Evolutionary conservation across 2,329 filamentous ascomycete species (phyloP).

Genomic region (Knoxdaviesia capensis): DNA sequence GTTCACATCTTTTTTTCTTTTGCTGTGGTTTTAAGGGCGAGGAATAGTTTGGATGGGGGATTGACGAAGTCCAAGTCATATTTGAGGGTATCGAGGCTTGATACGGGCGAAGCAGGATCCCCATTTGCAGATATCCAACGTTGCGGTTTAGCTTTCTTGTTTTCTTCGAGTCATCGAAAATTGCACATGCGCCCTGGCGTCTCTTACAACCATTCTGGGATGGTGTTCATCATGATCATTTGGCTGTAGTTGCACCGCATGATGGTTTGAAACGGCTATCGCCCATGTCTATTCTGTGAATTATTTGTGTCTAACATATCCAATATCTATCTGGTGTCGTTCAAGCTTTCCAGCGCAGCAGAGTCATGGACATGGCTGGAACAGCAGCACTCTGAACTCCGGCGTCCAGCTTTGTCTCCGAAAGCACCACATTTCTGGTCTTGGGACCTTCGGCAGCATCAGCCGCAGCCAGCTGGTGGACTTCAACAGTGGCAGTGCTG

Average conservation of each 20-base stretch:
- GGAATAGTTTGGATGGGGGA: background rate
- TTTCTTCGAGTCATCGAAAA: no score
- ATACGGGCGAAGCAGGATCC: background rate
- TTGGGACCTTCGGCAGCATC: constrained; percentile 30
- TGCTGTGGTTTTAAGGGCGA: background rate
- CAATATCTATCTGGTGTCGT: no score
- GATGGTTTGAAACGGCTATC: no score
- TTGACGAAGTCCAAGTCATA: background rate
- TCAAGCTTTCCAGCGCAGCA: constrained; percentile 33
- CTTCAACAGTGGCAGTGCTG: constrained; percentile 26
- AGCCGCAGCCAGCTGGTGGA: constrained; percentile 39
- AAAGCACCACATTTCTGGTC: constrained; percentile 31
- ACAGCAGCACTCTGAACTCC: constrained; percentile 35
- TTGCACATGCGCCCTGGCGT: no score
- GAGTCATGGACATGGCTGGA: constrained; percentile 44
- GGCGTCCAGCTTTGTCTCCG: constrained; percentile 32
- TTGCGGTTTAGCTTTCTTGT: no score
- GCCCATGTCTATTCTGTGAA: no score
- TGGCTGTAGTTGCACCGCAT: no score
- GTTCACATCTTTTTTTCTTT: background rate
- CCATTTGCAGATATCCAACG: background rate
- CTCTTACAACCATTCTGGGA: no score
- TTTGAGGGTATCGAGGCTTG: background rate
- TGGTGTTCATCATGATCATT: no score
- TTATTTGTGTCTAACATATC: no score